Conservation (phyloP, 2,329 filamentous ascomycete species). For the Arthrobotrys musiformis region DNA sequence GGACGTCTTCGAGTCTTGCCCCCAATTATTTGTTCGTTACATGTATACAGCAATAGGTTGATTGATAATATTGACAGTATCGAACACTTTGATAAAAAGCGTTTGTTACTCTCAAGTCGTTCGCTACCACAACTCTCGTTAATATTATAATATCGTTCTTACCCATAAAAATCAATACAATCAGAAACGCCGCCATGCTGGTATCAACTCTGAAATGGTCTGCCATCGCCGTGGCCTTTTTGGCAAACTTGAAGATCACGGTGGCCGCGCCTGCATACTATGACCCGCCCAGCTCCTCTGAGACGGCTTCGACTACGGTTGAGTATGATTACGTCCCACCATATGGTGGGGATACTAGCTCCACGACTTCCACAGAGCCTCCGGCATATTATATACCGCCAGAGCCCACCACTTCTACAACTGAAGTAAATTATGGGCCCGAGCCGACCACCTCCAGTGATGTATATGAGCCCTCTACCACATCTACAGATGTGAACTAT, state of each 20-base stretch:
- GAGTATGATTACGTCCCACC: conserved; percentile 18
- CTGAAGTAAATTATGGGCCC: background rate
- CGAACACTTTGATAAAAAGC: background rate
- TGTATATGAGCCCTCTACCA: conserved; percentile 2
- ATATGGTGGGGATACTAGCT: conserved; percentile 10
- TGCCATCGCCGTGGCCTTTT: conserved; percentile 1
- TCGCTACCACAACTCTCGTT: conserved; percentile 35
- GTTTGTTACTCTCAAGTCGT: conserved; percentile 21
- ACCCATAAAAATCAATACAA: conserved; percentile 6
- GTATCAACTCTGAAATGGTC: conserved; percentile 43
- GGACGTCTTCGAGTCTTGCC: background rate
- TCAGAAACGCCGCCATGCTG: conserved; percentile 6
- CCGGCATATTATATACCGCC: background rate
- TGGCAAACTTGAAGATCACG: conserved; percentile 11
- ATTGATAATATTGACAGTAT: background rate
- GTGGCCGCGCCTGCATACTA: conserved; percentile 33
- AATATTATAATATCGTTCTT: background rate
- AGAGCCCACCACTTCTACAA: background rate
- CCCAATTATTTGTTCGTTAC: background rate
- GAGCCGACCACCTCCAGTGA: conserved; percentile 5
- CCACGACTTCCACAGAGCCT: background rate
- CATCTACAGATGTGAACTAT: background rate
- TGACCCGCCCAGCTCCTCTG: background rate
- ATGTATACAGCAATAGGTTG: background rate
- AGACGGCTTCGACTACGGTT: background rate